Conservation (phyloP, 371 early-diverging fungal genomes). For the Zopfochytrium polystomum region DNA sequence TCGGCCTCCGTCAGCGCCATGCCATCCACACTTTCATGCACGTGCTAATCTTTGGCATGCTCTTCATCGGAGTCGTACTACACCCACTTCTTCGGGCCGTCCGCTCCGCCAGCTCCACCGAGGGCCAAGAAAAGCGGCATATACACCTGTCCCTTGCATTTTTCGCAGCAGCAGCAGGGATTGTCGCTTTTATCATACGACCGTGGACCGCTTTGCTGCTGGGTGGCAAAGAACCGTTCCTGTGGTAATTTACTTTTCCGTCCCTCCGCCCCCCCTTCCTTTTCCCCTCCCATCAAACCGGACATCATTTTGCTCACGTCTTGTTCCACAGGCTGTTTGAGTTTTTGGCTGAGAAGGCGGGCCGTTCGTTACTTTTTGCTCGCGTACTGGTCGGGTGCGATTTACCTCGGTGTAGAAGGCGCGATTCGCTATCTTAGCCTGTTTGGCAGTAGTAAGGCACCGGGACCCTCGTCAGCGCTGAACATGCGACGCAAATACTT, state of each 20-base stretch:
- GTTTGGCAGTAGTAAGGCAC: conserved; percentile 31
- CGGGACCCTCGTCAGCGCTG: conserved; percentile 25
- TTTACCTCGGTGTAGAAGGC: conserved; percentile 54
- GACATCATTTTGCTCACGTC: not conserved
- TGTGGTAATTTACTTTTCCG: conserved; percentile 46
- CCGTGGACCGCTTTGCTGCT: conserved; percentile 48
- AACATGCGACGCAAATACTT: conserved; percentile 74
- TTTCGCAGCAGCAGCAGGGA: conserved; percentile 39
- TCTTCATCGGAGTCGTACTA: conserved; percentile 59
- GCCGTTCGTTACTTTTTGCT: conserved; percentile 51
- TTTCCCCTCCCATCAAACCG: not conserved
- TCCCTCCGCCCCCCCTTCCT: not conserved
- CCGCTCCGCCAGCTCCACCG: conserved; percentile 41
- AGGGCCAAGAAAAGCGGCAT: conserved; percentile 17
- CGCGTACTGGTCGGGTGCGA: conserved; percentile 58
- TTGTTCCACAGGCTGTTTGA: conserved; percentile 46
- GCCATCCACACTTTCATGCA: conserved; percentile 39
- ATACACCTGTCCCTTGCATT: conserved; percentile 39
- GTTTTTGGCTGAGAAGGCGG: conserved; percentile 44
- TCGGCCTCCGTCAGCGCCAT: not conserved
- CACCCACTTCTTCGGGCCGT: conserved; percentile 54
- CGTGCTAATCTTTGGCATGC: conserved; percentile 65
- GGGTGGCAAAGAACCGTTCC: conserved; percentile 52
- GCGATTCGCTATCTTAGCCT: conserved; percentile 42
- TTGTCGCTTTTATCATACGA: conserved; percentile 47